Base-by-base conservation (phyloP, 805 yeast species). In the Candida peoriensis region DNA sequence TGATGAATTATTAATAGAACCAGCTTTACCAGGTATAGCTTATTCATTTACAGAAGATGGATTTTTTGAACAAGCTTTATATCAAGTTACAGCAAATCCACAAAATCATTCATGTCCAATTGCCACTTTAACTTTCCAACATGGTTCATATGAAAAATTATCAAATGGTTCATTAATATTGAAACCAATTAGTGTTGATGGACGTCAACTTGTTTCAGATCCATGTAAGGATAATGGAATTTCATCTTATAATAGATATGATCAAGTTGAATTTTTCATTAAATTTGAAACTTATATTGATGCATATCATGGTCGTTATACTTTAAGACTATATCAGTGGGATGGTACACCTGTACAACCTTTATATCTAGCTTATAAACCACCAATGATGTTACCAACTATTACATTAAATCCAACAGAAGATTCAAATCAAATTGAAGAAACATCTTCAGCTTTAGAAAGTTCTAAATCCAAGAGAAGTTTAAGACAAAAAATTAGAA, bases 351-450 rank as follows among this genome's bases (percentile, higher is more conserved):
- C 77, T 29, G 61, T 82, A 68, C 90, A 87, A 46, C 97, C 98
- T 1, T 60, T 93, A 51, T 93, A 87, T 60, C 70, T 93, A 58
- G 96, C 94, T 2, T 93, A 89, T 66, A 74, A 74, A 50, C 98
- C 98, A 6, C 94, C 98, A 8, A 71, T 83, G 74, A 93, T 93
- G 98, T 74, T 93, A 41, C 98, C 98, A 16, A 93, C 97, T 1
- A 62, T 57, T 34, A 89, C 97, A 0, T 64, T 93, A 69, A 90
- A 89, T 60, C 98, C 98, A 16, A 84, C 95, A 28, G 40, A 45
- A 20, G 38, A 21, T 5, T 13, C 42, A 6, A 47, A 47, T 5
- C 62, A 66, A 2, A 53, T 68, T 6, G 60, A 53, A 5, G 47
- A 52, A 6, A 46, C 68, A 5, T 39, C 62, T 30, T 42, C 63